A percentile compares a stretch with the other conserved stretches of the same genome.
These are phyloP conservation scores for Curvularia sp. DNA, from an alignment of 2,329 filamentous ascomycete species.

Conservation along the genomic window DNA sequence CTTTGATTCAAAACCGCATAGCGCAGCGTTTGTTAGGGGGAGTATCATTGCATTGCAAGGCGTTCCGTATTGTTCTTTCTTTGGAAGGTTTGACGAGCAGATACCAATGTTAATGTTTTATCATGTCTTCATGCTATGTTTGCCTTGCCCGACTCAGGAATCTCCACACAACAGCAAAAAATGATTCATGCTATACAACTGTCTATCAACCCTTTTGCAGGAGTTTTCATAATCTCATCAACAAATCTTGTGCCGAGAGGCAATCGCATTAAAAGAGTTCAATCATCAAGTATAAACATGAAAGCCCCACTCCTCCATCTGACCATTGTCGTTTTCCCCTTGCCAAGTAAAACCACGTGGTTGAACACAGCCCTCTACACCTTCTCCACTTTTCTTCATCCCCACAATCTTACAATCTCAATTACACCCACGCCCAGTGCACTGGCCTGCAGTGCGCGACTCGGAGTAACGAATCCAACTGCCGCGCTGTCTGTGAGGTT, in stretches of 20 bases:
- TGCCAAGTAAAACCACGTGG: background rate
- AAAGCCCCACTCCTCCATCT: background rate
- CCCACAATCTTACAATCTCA: constrained; percentile 33
- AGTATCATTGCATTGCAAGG: constrained; percentile 29
- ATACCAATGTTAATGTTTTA: constrained; percentile 28
- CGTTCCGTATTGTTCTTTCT: constrained; percentile 21
- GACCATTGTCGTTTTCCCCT: background rate
- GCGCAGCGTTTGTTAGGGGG: constrained; percentile 20
- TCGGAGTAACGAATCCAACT: constrained; percentile 26
- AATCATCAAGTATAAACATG: background rate
- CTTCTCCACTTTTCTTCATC: constrained; percentile 11
- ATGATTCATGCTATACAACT: background rate
- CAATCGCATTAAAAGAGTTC: background rate
- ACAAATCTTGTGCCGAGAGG: too few species aligned
- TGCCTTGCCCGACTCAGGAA: background rate
- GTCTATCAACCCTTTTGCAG: background rate
- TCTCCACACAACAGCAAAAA: background rate
- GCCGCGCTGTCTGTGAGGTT: constrained; percentile 23
- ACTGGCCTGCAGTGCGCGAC: constrained; percentile 32
- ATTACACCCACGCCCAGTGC: constrained; percentile 38
- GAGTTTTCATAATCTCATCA: background rate
- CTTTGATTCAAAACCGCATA: constrained; percentile 22
- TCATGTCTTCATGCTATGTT: background rate
- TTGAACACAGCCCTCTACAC: background rate
- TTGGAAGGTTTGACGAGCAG: constrained; percentile 6